phyloP scores from a whole-genome alignment of 192 early-diverging fungal species.

The Coemansia sp. region DNA sequence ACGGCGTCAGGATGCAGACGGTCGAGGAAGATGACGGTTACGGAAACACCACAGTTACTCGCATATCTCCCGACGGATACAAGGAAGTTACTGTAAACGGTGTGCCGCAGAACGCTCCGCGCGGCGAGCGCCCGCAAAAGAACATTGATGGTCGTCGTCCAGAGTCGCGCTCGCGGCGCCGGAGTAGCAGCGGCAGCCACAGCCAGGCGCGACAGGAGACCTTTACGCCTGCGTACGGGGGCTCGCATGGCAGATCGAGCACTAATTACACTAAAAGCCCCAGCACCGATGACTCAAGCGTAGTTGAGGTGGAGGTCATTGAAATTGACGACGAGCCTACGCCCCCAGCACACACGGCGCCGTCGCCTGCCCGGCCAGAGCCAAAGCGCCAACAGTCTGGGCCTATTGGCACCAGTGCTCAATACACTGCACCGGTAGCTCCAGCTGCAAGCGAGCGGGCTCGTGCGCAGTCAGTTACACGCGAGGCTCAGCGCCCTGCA shows the following conservation, averaged over 20 bases:
- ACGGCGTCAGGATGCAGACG: constrained; percentile 45
- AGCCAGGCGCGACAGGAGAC: constrained; percentile 5
- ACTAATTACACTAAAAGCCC: neutral
- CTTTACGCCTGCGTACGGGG: constrained; percentile 5
- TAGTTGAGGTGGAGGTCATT: constrained; percentile 39
- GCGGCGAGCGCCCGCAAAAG: constrained; percentile 6
- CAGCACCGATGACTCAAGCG: constrained; percentile 17
- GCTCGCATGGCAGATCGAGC: constrained; percentile 6
- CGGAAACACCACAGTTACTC: constrained; percentile 47
- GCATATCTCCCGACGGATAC: constrained; percentile 37
- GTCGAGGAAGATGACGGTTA: constrained; percentile 49
- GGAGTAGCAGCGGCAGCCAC: constrained; percentile 14
- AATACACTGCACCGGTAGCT: constrained; percentile 1
- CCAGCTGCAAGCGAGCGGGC: neutral
- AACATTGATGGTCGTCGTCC: constrained; percentile 10
- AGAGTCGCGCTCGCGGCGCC: constrained; percentile 4
- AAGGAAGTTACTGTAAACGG: constrained; percentile 50
- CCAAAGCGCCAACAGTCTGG: constrained; percentile 6
- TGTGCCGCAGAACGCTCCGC: constrained; percentile 23
- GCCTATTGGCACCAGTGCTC: neutral
- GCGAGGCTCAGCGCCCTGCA: constrained; percentile 2
- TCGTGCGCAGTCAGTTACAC: neutral
- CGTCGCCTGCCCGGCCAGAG: neutral
- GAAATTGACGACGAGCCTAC: constrained; percentile 28
- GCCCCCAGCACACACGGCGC: neutral